These are phyloP conservation scores for Epichloe gansuensis DNA, from an alignment of 2,329 filamentous ascomycete genomes.

Conservation along the genomic window DNA sequence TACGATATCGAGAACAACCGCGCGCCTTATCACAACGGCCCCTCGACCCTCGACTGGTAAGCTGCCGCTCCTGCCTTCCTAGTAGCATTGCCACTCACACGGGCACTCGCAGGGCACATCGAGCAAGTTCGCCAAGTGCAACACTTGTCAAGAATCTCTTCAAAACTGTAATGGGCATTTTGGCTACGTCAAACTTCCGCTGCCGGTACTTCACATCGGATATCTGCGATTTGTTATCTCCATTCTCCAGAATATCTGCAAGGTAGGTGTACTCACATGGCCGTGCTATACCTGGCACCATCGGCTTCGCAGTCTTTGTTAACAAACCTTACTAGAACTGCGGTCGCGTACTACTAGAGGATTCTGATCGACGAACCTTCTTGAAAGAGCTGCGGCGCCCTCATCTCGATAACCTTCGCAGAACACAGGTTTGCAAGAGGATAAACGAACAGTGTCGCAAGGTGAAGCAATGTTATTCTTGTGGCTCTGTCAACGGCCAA, in stretches of 20 bases:
- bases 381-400: slow-evolving; percentile 72
- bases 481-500: slow-evolving; percentile 72
- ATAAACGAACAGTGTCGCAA: slow-evolving; percentile 88
- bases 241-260: slow-evolving; percentile 92
- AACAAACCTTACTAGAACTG: slow-evolving; percentile 37
- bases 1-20: slow-evolving; percentile 81
- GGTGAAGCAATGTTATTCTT: slow-evolving; percentile 69
- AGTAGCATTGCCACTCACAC: slow-evolving; percentile 1
- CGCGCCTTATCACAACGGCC: slow-evolving; percentile 71
- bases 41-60: slow-evolving; percentile 67
- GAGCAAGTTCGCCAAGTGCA: slow-evolving; percentile 66
- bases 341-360: slow-evolving; percentile 68
- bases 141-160: slow-evolving; percentile 71
- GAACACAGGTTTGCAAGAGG: slow-evolving; percentile 72
- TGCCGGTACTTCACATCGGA: slow-evolving; percentile 91
- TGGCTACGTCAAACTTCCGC: slow-evolving; percentile 77
- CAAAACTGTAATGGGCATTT: slow-evolving; percentile 91
- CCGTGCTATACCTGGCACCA: neutral
- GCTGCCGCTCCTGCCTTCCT: slow-evolving; percentile 4
- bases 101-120: slow-evolving; percentile 55
- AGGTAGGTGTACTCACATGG: slow-evolving; percentile 28
- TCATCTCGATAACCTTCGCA: slow-evolving; percentile 74
- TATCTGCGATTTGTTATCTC: slow-evolving; percentile 89
- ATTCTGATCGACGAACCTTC: slow-evolving; percentile 64
- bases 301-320: neutral